phyloP scores from a whole-genome alignment of 441 rosid species.

The Jatropha multifida region DNA sequence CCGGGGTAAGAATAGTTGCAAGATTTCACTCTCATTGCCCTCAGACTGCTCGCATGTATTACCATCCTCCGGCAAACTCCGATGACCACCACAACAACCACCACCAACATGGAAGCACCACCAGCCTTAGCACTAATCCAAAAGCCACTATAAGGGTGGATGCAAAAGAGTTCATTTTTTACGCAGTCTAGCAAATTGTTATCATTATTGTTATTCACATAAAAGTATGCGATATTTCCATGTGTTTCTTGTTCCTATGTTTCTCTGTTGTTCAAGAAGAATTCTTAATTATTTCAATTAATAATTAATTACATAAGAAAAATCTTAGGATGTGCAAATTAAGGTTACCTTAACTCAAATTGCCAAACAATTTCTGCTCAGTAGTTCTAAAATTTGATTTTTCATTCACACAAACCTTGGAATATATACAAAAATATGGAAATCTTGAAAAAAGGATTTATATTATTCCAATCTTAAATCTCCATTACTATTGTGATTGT shows the following conservation, averaged over 20 bases:
- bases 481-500: background rate
- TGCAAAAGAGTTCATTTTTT: constrained; percentile 32
- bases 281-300: too few relatives aligned
- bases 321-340: too few relatives aligned
- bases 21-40: constrained; percentile 89
- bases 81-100: constrained; percentile 30
- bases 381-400: too few relatives aligned
- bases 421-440: too few relatives aligned
- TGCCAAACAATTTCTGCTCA: too few relatives aligned
- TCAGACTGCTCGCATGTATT: constrained; percentile 81
- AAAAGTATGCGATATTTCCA: background rate
- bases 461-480: background rate
- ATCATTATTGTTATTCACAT: background rate
- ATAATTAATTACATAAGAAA: too few relatives aligned
- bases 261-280: too few relatives aligned
- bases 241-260: too few relatives aligned
- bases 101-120: constrained; percentile 21
- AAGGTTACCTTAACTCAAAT: too few relatives aligned
- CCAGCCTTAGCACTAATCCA: constrained; percentile 12
- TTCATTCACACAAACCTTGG: too few relatives aligned
- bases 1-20: constrained; percentile 66
- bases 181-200: constrained; percentile 24
- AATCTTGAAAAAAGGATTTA: too few relatives aligned
- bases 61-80: constrained; percentile 71
- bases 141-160: constrained; percentile 24